phyloP scores from a whole-genome alignment of 2,329 filamentous ascomycete genomes.

The Intubia oerlemansii region DNA sequence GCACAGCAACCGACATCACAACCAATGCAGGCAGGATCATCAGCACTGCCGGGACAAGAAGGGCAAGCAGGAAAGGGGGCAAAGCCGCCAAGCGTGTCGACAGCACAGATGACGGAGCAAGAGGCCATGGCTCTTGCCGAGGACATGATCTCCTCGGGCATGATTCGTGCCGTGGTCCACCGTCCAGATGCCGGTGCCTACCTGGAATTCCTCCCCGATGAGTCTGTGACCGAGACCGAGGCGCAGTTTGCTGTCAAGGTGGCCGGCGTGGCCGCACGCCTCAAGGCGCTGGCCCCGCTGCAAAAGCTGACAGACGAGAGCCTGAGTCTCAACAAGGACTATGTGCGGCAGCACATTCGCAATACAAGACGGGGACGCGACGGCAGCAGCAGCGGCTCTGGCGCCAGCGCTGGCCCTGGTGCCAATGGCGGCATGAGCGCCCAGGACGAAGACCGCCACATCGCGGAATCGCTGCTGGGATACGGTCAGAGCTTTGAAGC shows the following conservation, averaged over 20 bases:
- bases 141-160: slow-evolving; percentile 31
- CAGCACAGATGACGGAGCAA: too few species aligned
- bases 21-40: too few species aligned
- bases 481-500: background rate
- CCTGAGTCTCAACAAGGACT: slow-evolving; percentile 33
- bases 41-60: too few species aligned
- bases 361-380: slow-evolving; percentile 22
- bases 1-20: too few species aligned
- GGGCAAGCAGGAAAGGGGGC: too few species aligned
- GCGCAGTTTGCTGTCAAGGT: slow-evolving; percentile 26
- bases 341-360: slow-evolving; percentile 25
- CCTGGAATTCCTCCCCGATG: slow-evolving; percentile 26
- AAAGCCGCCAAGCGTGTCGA: too few species aligned
- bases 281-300: slow-evolving; percentile 23
- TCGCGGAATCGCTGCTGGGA: too few species aligned
- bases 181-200: slow-evolving; percentile 15
- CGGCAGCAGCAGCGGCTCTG: background rate
- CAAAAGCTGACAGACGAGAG: slow-evolving; percentile 31
- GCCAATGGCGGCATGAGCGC: too few species aligned
- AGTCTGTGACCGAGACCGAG: slow-evolving; percentile 20
- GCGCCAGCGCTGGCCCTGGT: too few species aligned
- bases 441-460: too few species aligned
- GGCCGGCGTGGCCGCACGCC: slow-evolving; percentile 17
- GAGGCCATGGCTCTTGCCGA: slow-evolving; percentile 25
- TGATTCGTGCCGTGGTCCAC: slow-evolving; percentile 27